These are phyloP conservation scores for Coemansia sp. DNA, from an alignment of 192 early-diverging fungal genomes.

Conservation along the genomic window DNA sequence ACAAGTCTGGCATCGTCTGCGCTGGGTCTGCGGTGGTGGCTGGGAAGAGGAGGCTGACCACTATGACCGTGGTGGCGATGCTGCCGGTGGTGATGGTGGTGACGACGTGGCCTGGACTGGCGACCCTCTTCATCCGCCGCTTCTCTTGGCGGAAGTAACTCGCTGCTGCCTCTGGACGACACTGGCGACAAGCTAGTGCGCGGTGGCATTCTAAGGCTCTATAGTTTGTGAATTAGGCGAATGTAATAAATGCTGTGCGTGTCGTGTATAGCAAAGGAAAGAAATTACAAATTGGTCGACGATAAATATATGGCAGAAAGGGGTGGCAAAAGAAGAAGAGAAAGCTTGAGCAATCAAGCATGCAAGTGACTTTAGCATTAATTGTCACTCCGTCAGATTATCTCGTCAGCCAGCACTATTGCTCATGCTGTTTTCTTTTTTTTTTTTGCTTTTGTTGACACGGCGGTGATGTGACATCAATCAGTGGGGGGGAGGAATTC, in stretches of 20 bases:
- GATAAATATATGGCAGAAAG: neutral
- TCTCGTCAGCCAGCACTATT: neutral
- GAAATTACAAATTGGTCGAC: constrained; percentile 4
- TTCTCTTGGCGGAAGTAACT: neutral
- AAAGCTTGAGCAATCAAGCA: neutral
- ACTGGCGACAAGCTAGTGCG: constrained; percentile 12
- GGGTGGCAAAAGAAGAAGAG: neutral
- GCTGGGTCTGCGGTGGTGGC: constrained; percentile 12
- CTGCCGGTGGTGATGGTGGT: constrained; percentile 18
- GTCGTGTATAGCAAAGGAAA: neutral
- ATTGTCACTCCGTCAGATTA: neutral
- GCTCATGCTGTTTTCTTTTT: neutral
- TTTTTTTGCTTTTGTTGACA: neutral
- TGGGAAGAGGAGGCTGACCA: constrained; percentile 15
- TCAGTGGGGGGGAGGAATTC: neutral
- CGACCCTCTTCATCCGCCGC: neutral
- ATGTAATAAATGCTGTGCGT: neutral
- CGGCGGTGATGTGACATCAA: neutral
- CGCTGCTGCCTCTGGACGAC: constrained; percentile 8
- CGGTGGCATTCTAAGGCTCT: constrained; percentile 4
- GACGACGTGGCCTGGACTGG: constrained; percentile 11
- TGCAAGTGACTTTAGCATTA: neutral
- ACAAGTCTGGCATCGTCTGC: neutral
- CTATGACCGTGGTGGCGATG: constrained; percentile 16
- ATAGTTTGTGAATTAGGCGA: neutral